Conservation (phyloP, 352 stramenopile species). For the Elongisporangium anandrum region DNA sequence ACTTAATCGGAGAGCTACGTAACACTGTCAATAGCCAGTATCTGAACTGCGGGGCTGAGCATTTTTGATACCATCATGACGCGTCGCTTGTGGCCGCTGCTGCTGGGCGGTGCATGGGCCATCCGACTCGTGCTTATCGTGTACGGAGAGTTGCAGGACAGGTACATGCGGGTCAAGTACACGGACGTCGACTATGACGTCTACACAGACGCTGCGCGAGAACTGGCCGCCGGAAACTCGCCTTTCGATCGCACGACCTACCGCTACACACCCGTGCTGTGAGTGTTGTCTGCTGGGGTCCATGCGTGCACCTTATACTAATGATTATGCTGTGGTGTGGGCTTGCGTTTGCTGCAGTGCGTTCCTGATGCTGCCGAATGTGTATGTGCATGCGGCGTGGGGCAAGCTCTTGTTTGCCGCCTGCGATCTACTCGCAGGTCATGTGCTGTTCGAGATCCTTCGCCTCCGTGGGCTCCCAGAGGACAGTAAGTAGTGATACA, state of each 20-base stretch:
- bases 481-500: slow-evolving; percentile 31
- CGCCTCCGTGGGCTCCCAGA: slow-evolving; percentile 47
- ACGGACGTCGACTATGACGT: slow-evolving; percentile 99
- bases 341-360: slow-evolving; percentile 24
- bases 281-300: slow-evolving; percentile 6
- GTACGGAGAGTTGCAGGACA: slow-evolving; percentile 79
- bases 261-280: slow-evolving; percentile 98
- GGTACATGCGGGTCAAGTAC: slow-evolving; percentile 89
- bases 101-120: slow-evolving; percentile 51
- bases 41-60: too few species aligned
- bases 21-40: neutral
- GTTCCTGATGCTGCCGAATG: slow-evolving; percentile 69
- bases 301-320: neutral
- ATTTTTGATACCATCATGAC: slow-evolving; percentile 3
- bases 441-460: slow-evolving; percentile 87
- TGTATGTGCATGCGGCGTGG: slow-evolving; percentile 71
- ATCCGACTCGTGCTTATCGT: slow-evolving; percentile 59
- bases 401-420: slow-evolving; percentile 96
- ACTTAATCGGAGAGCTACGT: neutral
- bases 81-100: slow-evolving; percentile 14
- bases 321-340: slow-evolving; percentile 1
- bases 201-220: slow-evolving; percentile 94
- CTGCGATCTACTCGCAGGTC: slow-evolving; percentile 92
- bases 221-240: slow-evolving; percentile 83
- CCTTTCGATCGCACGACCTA: slow-evolving; percentile 98